A percentile compares a stretch with the other conserved stretches of the same genome.
Evolutionary conservation across 108 stramenopile species (phyloP).

Genomic region (Hondaea fermentalgiana): DNA sequence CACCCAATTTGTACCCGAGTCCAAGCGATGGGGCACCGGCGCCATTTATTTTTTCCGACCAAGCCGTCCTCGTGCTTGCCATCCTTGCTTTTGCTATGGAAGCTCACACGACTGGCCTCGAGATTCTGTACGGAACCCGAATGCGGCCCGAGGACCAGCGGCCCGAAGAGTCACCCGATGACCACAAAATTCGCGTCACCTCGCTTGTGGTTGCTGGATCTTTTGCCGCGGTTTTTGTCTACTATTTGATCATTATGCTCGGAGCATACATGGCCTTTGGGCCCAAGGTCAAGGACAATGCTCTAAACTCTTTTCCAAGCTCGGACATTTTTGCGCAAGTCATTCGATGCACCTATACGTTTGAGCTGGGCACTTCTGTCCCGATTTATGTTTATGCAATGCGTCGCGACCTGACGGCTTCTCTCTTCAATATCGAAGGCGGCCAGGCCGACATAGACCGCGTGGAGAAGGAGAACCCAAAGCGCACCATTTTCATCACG

Average conservation of each 20-base stretch:
- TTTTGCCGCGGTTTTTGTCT: background rate
- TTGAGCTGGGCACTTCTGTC: background rate
- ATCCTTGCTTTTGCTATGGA: background rate
- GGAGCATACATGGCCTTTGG: background rate
- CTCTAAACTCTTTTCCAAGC: background rate
- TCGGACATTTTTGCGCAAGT: background rate
- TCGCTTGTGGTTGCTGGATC: background rate
- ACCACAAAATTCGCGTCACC: background rate
- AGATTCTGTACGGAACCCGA: background rate
- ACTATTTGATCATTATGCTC: background rate
- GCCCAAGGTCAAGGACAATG: background rate
- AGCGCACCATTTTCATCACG: background rate
- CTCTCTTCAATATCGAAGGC: background rate
- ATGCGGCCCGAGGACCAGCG: background rate
- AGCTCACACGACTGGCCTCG: background rate
- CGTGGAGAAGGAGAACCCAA: background rate
- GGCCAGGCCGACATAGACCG: background rate
- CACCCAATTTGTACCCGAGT: background rate
- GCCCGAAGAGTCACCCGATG: background rate
- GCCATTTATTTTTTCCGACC: background rate
- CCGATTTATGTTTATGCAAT: background rate
- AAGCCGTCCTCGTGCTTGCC: background rate
- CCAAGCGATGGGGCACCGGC: background rate
- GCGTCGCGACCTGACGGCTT: background rate
- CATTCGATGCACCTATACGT: background rate